phyloP scores from a whole-genome alignment of 305 asterid species.

The Solanum chacoense region DNA sequence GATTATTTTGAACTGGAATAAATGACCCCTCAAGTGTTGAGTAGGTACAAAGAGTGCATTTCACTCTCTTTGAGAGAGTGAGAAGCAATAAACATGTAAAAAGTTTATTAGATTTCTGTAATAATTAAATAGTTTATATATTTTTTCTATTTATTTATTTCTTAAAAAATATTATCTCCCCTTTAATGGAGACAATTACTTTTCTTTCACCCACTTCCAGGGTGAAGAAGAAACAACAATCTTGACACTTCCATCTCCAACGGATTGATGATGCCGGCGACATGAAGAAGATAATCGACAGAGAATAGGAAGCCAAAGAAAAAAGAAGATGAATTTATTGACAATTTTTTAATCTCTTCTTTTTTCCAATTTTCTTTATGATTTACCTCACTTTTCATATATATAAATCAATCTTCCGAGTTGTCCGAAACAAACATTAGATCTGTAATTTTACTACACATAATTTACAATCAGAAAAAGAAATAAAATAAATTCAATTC shows the following conservation, averaged over 20 bases:
- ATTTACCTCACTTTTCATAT: not conserved
- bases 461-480: not conserved
- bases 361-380: no score
- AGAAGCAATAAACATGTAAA: no score
- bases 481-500: not conserved
- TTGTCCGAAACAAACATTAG: not conserved
- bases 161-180: no score
- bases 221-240: not conserved
- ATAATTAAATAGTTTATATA: no score
- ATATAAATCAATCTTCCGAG: not conserved
- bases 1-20: no score
- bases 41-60: no score
- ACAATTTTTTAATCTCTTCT: no score
- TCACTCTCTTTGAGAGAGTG: no score
- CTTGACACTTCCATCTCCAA: not conserved
- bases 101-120: no score
- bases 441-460: no score
- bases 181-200: not conserved
- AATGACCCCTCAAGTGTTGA: no score
- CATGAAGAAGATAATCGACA: not conserved
- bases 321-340: not conserved
- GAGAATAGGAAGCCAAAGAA: not conserved
- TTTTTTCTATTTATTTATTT: no score
- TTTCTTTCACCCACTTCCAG: not conserved
- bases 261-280: not conserved